Evolutionary conservation across 1,284 basidiomycete species (phyloP).

Genomic region (Malassezia sympodialis): DNA sequence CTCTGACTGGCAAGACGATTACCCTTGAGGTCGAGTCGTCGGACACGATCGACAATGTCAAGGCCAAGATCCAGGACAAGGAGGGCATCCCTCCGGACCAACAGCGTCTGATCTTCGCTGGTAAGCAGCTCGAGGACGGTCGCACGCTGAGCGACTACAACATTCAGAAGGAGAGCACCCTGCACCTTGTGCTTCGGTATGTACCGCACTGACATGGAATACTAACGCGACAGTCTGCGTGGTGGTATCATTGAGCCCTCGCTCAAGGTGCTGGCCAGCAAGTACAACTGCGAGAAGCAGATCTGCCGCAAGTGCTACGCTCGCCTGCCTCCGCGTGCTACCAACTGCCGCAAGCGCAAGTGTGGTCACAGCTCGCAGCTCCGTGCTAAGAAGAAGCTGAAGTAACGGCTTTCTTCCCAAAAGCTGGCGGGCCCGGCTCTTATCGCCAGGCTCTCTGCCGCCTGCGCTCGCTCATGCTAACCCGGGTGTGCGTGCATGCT

Average conservation of each 20-base stretch:
- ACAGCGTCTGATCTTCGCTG: slow-evolving; percentile 45
- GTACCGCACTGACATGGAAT: not conserved
- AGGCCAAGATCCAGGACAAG: slow-evolving; percentile 50
- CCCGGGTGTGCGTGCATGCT: slow-evolving; percentile 4
- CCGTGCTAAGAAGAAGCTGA: slow-evolving; percentile 83
- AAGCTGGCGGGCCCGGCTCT: slow-evolving; percentile 4
- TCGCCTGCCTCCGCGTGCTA: slow-evolving; percentile 93
- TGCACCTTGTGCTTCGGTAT: slow-evolving; percentile 78
- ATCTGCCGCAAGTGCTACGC: slow-evolving; percentile 99
- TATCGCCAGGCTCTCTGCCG: not conserved
- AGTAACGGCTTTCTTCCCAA: slow-evolving; percentile 54
- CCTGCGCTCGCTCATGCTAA: slow-evolving; percentile 5
- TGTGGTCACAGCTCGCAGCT: slow-evolving; percentile 49
- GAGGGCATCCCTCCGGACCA: slow-evolving; percentile 46
- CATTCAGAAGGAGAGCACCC: slow-evolving; percentile 98
- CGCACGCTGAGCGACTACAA: slow-evolving; percentile 52
- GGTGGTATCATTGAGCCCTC: slow-evolving; percentile 99
- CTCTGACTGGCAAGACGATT: slow-evolving; percentile 51
- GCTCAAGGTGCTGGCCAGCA: slow-evolving; percentile 86
- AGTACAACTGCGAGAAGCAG: slow-evolving; percentile 59
- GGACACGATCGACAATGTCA: slow-evolving; percentile 59
- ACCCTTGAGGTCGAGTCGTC: slow-evolving; percentile 43
- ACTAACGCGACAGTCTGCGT: slow-evolving; percentile 61
- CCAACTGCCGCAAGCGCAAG: slow-evolving; percentile 80
- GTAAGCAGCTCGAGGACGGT: slow-evolving; percentile 46